phyloP scores from a whole-genome alignment of 2,329 filamentous ascomycete species.

The Chaetomium sp. region DNA sequence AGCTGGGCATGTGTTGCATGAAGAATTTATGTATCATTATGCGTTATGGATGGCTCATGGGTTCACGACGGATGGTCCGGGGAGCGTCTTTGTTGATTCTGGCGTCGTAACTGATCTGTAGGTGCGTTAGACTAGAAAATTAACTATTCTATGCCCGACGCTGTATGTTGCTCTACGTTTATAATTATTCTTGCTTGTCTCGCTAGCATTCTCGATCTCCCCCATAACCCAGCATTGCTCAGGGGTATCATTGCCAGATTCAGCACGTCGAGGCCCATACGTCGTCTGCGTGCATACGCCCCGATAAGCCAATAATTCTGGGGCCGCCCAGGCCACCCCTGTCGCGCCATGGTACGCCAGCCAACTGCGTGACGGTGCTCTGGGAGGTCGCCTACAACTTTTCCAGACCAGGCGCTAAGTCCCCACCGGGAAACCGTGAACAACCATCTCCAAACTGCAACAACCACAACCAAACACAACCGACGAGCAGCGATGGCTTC shows the following conservation, averaged over 20 bases:
- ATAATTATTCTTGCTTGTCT: no score
- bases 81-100: not conserved
- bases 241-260: no score
- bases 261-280: no score
- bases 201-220: no score
- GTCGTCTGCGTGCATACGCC: not conserved
- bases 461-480: conserved; percentile 1
- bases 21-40: conserved; percentile 17
- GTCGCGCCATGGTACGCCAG: conserved; percentile 9
- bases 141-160: no score
- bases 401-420: conserved; percentile 7
- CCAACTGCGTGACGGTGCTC: not conserved
- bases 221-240: no score
- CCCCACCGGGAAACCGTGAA: conserved; percentile 13
- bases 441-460: conserved; percentile 5
- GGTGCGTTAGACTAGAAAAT: not conserved
- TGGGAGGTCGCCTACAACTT: conserved; percentile 13
- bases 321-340: not conserved
- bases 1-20: conserved; percentile 19
- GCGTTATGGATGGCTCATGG: conserved; percentile 19
- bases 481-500: conserved; percentile 50
- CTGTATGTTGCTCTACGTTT: no score
- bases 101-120: not conserved
- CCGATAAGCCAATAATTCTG: conserved; percentile 10
- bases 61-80: conserved; percentile 11